A percentile compares a stretch with the other conserved stretches of the same genome.
These are phyloP conservation scores for Solanum pimpinellifolium DNA, from an alignment of 257 asterid species.

Conservation along the genomic window DNA sequence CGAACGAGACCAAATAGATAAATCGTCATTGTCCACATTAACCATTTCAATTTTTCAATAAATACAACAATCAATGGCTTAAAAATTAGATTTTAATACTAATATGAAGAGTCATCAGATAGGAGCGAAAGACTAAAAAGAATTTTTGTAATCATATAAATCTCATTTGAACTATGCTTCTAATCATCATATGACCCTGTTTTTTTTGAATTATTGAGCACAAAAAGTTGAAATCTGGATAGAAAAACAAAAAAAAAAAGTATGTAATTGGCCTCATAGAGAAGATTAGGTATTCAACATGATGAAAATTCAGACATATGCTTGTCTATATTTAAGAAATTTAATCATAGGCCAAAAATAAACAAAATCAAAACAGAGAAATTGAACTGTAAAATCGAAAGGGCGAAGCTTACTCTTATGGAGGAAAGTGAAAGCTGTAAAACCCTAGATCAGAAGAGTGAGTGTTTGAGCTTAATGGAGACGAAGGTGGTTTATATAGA, in stretches of 20 bases:
- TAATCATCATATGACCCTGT: conserved; percentile 15
- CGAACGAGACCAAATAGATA: conserved; percentile 10
- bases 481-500: not conserved
- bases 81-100: not conserved
- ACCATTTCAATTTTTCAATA: not conserved
- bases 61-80: not conserved
- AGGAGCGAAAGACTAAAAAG: conserved; percentile 31
- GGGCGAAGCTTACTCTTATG: not conserved
- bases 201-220: not conserved
- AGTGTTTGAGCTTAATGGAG: not conserved
- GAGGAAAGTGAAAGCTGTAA: not conserved
- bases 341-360: conserved; percentile 19
- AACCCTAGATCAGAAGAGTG: not conserved
- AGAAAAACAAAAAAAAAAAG: not conserved
- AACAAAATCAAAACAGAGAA: not conserved
- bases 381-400: not conserved
- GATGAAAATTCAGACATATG: conserved; percentile 26
- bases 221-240: not conserved
- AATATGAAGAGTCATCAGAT: conserved; percentile 11
- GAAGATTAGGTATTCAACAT: conserved; percentile 32
- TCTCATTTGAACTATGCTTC: conserved; percentile 30
- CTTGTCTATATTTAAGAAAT: conserved; percentile 15
- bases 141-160: conserved; percentile 4
- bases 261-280: conserved; percentile 28
- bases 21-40: not conserved